Percentiles rank a stretch among this genome's conserved stretches.
Evolutionary conservation across 768 basidiomycete species (phyloP).

Genomic region (Hygrocybe punicea): DNA sequence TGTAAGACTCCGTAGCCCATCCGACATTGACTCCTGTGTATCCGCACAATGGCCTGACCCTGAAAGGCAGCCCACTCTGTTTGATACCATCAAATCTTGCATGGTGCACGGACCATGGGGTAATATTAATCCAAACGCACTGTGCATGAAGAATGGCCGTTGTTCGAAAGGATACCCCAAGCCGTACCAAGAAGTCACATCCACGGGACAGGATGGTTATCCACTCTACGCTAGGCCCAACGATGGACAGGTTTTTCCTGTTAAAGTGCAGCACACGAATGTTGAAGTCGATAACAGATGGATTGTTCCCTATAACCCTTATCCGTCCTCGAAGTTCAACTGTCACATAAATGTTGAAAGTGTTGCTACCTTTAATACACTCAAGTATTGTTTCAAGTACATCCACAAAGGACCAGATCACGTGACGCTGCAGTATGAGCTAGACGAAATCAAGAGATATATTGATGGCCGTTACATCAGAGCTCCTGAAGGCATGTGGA

Average conservation of each 20-base stretch:
- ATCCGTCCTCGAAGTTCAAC: constrained; percentile 28
- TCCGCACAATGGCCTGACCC: constrained; percentile 44
- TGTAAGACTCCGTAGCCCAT: constrained; percentile 29
- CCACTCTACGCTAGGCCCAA: constrained; percentile 31
- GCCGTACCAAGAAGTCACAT: constrained; percentile 28
- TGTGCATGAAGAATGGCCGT: too few relatives aligned
- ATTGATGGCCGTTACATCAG: constrained; percentile 36
- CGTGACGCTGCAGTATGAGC: constrained; percentile 23
- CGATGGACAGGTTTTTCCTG: constrained; percentile 13
- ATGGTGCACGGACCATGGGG: constrained; percentile 53
- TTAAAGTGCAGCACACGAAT: constrained; percentile 38
- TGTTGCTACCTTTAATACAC: constrained; percentile 29
- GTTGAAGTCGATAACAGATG: constrained; percentile 30
- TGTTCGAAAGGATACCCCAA: constrained; percentile 43
- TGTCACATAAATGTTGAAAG: constrained; percentile 48
- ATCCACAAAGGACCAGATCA: too few relatives aligned
- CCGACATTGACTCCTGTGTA: constrained; percentile 39
- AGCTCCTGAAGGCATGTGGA: constrained; percentile 33
- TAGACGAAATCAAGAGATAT: constrained; percentile 34
- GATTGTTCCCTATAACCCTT: too few relatives aligned
- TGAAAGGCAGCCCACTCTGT: too few relatives aligned
- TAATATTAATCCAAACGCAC: constrained; percentile 13
- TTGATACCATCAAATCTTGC: constrained; percentile 34
- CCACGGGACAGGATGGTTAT: constrained; percentile 35
- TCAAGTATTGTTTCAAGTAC: too few relatives aligned